These are phyloP conservation scores for Fusarium sp. DNA, from an alignment of 2,329 filamentous ascomycete genomes.

Conservation along the genomic window DNA sequence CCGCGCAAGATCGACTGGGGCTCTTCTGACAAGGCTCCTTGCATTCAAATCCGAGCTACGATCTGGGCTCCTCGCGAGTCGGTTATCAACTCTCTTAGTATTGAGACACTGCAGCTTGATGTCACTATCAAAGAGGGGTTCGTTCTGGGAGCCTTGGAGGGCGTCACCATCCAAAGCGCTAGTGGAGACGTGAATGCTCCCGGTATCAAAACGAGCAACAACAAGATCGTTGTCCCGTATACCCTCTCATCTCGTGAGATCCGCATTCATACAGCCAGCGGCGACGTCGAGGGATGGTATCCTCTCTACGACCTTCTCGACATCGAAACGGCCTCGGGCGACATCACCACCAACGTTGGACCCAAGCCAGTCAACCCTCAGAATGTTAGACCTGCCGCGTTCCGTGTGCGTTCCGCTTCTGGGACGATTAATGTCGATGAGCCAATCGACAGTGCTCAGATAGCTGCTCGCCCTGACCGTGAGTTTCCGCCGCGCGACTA, in stretches of 20 bases:
- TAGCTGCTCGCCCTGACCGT: slow-evolving; percentile 34
- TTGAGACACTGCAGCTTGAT: slow-evolving; percentile 57
- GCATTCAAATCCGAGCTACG: slow-evolving; percentile 63
- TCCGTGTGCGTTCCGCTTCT: slow-evolving; percentile 60
- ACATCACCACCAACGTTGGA: slow-evolving; percentile 56
- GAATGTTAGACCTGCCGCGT: slow-evolving; percentile 55
- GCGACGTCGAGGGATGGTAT: slow-evolving; percentile 62
- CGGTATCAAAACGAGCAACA: slow-evolving; percentile 44
- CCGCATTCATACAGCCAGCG: slow-evolving; percentile 59
- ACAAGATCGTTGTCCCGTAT: slow-evolving; percentile 52
- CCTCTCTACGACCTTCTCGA: slow-evolving; percentile 64
- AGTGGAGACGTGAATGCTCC: slow-evolving; percentile 57
- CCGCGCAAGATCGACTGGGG: slow-evolving; percentile 54
- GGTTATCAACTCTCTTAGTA: slow-evolving; percentile 54
- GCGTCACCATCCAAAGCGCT: slow-evolving; percentile 53
- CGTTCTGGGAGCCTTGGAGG: slow-evolving; percentile 50
- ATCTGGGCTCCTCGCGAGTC: slow-evolving; percentile 60
- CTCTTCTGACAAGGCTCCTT: slow-evolving; percentile 53
- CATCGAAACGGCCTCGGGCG: slow-evolving; percentile 61
- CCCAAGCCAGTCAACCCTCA: slow-evolving; percentile 56
- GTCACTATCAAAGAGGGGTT: slow-evolving; percentile 59
- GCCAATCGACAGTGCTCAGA: slow-evolving; percentile 51
- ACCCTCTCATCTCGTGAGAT: slow-evolving; percentile 59
- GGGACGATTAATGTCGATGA: slow-evolving; percentile 59
- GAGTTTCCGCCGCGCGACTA: slow-evolving; percentile 63